Percentiles rank a stretch among this genome's conserved stretches.
These are phyloP conservation scores for Russula dissimulans DNA, from an alignment of 768 basidiomycete species.

Conservation along the genomic window DNA sequence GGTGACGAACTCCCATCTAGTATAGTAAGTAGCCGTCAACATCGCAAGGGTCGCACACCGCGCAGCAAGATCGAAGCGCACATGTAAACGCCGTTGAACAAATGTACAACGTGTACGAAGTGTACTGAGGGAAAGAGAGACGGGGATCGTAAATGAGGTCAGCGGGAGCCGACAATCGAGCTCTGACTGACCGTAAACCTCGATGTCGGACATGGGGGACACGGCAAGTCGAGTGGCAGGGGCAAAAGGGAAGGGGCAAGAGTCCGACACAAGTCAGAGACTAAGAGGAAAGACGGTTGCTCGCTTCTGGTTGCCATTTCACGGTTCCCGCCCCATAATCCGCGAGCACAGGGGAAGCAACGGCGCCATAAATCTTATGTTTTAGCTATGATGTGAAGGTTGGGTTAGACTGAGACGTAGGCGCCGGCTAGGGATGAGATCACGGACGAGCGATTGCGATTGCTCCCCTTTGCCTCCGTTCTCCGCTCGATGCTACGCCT, in stretches of 20 bases:
- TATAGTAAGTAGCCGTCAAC: neutral
- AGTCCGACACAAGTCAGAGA: neutral
- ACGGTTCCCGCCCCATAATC: neutral
- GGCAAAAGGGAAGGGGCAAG: neutral
- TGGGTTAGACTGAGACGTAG: too few species aligned
- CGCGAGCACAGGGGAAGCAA: neutral
- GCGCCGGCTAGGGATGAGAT: too few species aligned
- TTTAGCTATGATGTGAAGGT: too few species aligned
- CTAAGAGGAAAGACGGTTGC: constrained; percentile 6
- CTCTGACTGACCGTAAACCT: constrained; percentile 5
- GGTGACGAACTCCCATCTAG: constrained; percentile 18
- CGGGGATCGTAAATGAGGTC: neutral
- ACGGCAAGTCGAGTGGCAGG: neutral
- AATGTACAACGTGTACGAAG: constrained; percentile 10
- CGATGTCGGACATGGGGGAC: neutral
- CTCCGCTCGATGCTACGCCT: neutral
- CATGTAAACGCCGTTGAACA: constrained; percentile 15
- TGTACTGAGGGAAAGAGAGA: neutral
- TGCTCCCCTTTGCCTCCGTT: neutral
- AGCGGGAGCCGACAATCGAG: neutral
- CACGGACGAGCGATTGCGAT: too few species aligned
- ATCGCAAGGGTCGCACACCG: too few species aligned
- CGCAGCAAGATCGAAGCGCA: constrained; percentile 4
- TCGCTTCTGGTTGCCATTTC: neutral
- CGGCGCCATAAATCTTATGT: neutral